These are phyloP conservation scores for Juglanconis juglandina DNA, from an alignment of 2,329 filamentous ascomycete genomes.

Conservation along the genomic window DNA sequence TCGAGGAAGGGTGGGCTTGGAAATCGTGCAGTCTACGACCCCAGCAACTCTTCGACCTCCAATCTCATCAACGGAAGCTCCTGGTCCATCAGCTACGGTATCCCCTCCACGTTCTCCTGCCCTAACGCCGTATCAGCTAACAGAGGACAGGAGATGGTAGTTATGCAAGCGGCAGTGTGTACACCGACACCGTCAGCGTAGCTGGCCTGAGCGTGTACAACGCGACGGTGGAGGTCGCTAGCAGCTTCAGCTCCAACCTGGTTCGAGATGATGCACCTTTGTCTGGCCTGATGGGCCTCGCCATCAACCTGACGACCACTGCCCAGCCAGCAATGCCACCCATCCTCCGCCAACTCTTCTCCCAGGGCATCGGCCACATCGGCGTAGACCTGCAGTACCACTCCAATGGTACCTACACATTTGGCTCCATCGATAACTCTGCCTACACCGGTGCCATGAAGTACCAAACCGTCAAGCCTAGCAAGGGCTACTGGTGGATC, in stretches of 20 bases:
- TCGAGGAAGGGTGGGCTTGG: slow-evolving; percentile 43
- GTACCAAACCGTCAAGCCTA: slow-evolving; percentile 47
- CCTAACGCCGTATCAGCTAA: not conserved
- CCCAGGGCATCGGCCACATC: slow-evolving; percentile 40
- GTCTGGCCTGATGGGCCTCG: slow-evolving; percentile 52
- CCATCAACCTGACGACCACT: slow-evolving; percentile 43
- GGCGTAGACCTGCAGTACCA: slow-evolving; percentile 48
- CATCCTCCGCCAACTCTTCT: slow-evolving; percentile 42
- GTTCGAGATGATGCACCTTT: slow-evolving; percentile 37
- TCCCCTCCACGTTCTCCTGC: slow-evolving; percentile 31
- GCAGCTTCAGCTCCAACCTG: slow-evolving; percentile 38
- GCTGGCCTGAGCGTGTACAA: slow-evolving; percentile 41
- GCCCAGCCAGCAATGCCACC: slow-evolving; percentile 40
- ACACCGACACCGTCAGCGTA: slow-evolving; percentile 47
- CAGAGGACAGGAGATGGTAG: slow-evolving; percentile 38
- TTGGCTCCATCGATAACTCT: slow-evolving; percentile 44
- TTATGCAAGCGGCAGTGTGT: slow-evolving; percentile 45
- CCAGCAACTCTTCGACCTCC: slow-evolving; percentile 43
- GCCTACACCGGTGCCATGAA: slow-evolving; percentile 38
- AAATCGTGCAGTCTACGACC: slow-evolving; percentile 42
- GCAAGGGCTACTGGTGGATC: slow-evolving; percentile 45
- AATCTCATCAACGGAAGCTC: slow-evolving; percentile 35
- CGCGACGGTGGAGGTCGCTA: slow-evolving; percentile 48
- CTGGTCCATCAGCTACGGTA: slow-evolving; percentile 50
- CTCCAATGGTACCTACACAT: slow-evolving; percentile 47